A percentile compares a stretch with the other conserved stretches of the same genome.
Evolutionary conservation across 257 asterid genomes (phyloP).

Genomic region (Catharanthus roseus): DNA sequence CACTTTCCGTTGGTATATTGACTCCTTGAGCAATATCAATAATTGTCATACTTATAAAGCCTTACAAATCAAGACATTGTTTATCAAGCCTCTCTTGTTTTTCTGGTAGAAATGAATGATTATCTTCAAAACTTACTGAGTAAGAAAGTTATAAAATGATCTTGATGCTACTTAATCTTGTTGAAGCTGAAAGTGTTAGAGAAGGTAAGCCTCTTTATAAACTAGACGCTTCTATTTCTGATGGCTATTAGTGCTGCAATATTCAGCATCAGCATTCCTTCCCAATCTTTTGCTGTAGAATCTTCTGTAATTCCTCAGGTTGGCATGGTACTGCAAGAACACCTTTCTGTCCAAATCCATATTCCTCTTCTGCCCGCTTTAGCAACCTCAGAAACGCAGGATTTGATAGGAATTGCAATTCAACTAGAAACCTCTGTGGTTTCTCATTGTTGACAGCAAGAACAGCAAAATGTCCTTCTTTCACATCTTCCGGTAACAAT

Average conservation of each 20-base stretch:
- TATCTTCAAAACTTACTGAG: not conserved
- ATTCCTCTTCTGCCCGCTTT: constrained; percentile 28
- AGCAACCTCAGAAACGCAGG: constrained; percentile 27
- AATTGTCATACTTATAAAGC: not conserved
- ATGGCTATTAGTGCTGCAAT: not conserved
- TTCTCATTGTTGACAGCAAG: constrained; percentile 23
- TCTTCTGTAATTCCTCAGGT: constrained; percentile 23
- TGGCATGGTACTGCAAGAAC: constrained; percentile 32
- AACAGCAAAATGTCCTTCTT: constrained; percentile 35
- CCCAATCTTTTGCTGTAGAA: constrained; percentile 17
- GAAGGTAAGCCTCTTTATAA: not conserved
- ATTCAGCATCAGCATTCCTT: not conserved
- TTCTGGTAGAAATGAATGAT: constrained; percentile 8
- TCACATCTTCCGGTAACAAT: constrained; percentile 25
- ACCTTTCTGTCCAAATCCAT: constrained; percentile 25
- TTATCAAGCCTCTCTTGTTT: not conserved
- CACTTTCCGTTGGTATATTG: not conserved
- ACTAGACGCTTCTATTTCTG: not conserved
- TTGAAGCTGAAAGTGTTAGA: constrained; percentile 3
- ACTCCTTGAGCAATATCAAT: not conserved
- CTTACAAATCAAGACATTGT: not conserved
- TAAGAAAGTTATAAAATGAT: not conserved
- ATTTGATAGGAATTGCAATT: constrained; percentile 18
- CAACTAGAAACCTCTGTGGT: constrained; percentile 28
- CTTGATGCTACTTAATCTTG: not conserved